Base-by-base conservation (phyloP, 345 rosid species). In the Eucalyptus curtisii region DNA sequence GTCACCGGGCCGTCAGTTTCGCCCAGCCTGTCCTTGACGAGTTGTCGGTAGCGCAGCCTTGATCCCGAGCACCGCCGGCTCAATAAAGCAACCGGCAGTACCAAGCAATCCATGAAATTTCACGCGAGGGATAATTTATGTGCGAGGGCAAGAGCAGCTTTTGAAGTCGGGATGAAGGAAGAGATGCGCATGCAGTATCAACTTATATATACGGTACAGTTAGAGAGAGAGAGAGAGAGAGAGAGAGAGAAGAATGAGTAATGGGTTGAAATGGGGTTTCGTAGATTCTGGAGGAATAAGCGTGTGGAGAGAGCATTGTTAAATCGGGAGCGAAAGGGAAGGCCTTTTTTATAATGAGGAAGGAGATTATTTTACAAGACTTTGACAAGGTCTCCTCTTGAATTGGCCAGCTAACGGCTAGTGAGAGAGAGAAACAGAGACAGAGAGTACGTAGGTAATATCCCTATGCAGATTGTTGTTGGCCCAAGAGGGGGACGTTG, bases 71-170 rank as follows among this genome's bases (percentile, higher is more conserved):
- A 89, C 81, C 96, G 90, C 91, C 88, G 93, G 44, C 91, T 90
- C 64, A 95, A 87, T 42, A 92, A 59, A 14, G 92, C 90, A 4
- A 93, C 96, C 2, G 98, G 97, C 89, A 92, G 86, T 59, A 94
- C 93, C 87, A 89, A 81, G 90, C 87, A 37, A 61, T 61, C 85
- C 53, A 68, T 27, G 50, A 45, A 45, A 45, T 57, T 47, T 16
- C 42, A 30, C 33, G 16, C 33, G 40, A 37, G n/a, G 9, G 40
- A 86, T 86, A 33, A 57, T 30, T 52, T 86, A 24, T 20, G 87
- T 22, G 64, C 22, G 24, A 50, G 59, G 66, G 45, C 27, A 71
- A 37, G 82, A 19, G 82, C 27, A 37, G 45, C 45, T 20, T 71
- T 71, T 33, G 19, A 85, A 48, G 57, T 49, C 10, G 87, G n/a